Conservation (phyloP, 768 basidiomycete species). For the Mycena haematopus region DNA sequence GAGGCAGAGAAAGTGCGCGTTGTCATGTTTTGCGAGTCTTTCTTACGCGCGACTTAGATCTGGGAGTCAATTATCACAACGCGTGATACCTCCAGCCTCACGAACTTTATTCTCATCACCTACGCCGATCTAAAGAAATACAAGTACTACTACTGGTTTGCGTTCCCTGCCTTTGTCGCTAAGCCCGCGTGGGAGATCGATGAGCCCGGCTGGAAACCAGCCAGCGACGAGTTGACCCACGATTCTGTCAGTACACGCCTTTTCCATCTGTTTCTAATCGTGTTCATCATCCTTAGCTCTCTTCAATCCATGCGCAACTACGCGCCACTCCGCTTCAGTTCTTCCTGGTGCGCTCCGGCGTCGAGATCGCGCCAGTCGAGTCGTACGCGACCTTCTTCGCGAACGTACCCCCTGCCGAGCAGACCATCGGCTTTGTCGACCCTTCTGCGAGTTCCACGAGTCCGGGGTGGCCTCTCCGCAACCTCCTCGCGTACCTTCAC, state of each 20-base stretch:
- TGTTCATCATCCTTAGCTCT: conserved; percentile 45
- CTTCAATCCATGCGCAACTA: conserved; percentile 58
- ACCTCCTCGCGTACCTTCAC: conserved; percentile 84
- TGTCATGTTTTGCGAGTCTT: conserved; percentile 9
- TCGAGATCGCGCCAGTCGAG: conserved; percentile 59
- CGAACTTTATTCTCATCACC: conserved; percentile 86
- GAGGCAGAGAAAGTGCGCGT: conserved; percentile 67
- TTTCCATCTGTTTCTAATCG: conserved; percentile 7
- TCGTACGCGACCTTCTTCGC: conserved; percentile 66
- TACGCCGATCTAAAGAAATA: conserved; percentile 99
- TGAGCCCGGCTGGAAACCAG: conserved; percentile 62
- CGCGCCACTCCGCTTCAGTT: conserved; percentile 52
- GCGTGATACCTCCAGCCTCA: conserved; percentile 63
- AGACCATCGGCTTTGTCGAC: conserved; percentile 75
- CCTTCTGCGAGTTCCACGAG: conserved; percentile 79
- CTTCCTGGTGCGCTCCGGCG: conserved; percentile 61
- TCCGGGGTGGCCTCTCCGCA: conserved; percentile 94
- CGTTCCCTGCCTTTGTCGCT: conserved; percentile 89
- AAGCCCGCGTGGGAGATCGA: conserved; percentile 91
- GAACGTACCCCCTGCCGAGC: conserved; percentile 43
- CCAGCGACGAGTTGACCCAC: conserved; percentile 49
- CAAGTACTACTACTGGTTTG: conserved; percentile 98
- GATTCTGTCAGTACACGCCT: conserved; percentile 42
- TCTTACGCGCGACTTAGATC: conserved; percentile 52
- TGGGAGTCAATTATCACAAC: conserved; percentile 66